A percentile compares a stretch with the other conserved stretches of the same genome.
Evolutionary conservation across 208 protist genomes (phyloP).

Genomic region (Trypanosomatidae sp.): DNA sequence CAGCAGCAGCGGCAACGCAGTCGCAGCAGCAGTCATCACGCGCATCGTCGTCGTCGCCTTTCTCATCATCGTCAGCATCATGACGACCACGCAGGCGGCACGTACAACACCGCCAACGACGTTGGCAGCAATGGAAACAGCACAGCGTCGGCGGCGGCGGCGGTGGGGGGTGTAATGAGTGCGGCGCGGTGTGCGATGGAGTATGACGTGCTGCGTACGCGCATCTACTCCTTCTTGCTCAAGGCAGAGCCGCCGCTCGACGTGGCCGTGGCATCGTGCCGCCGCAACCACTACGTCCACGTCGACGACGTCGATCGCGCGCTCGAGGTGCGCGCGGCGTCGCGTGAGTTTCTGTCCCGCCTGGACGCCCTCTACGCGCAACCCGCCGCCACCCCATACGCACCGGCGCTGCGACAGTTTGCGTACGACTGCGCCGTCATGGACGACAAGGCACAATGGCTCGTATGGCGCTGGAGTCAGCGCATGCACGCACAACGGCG

Average conservation of each 20-base stretch:
- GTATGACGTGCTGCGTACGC: constrained; percentile 41
- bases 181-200: too few relatives aligned
- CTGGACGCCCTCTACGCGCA: constrained; percentile 19
- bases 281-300: constrained; percentile 32
- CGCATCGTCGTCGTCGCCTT: not conserved
- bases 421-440: not conserved
- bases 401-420: not conserved
- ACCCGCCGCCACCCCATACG: not conserved
- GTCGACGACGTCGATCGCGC: constrained; percentile 21
- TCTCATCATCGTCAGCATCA: constrained; percentile 12
- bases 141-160: too few relatives aligned
- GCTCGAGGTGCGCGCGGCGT: constrained; percentile 22
- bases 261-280: constrained; percentile 10
- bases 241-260: constrained; percentile 37
- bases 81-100: not conserved
- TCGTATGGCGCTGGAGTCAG: too few relatives aligned
- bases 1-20: too few relatives aligned
- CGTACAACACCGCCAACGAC: too few relatives aligned
- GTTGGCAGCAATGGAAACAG: too few relatives aligned
- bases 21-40: constrained; percentile 1
- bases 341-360: constrained; percentile 31
- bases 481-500: too few relatives aligned
- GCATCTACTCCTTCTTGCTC: constrained; percentile 52
- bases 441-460: too few relatives aligned
- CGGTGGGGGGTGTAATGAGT: too few relatives aligned